phyloP scores from a whole-genome alignment of 495 filamentous ascomycete genomes.

The Aspergillus saccharolyticus region DNA sequence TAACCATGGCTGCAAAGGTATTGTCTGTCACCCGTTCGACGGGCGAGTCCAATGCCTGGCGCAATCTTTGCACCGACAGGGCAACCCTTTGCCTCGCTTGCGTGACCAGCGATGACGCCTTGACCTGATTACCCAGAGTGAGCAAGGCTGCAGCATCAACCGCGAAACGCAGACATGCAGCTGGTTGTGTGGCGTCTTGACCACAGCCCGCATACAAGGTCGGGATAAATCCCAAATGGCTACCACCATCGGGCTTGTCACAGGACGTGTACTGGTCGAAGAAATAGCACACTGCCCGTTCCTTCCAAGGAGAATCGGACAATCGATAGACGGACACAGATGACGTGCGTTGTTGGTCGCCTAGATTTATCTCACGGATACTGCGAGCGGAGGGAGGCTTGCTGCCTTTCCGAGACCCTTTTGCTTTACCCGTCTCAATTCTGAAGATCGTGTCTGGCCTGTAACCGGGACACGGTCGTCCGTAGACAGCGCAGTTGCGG shows the following conservation, averaged over 20 bases:
- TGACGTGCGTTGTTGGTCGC: background rate
- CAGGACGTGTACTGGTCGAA: slow-evolving; percentile 39
- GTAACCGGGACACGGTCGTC: slow-evolving; percentile 41
- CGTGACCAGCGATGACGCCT: slow-evolving; percentile 25
- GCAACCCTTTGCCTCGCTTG: slow-evolving; percentile 35
- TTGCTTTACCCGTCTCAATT: slow-evolving; percentile 35
- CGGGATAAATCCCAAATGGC: slow-evolving; percentile 36
- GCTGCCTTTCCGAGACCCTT: slow-evolving; percentile 26
- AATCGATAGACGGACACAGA: slow-evolving; percentile 20
- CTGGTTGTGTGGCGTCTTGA: slow-evolving; percentile 6
- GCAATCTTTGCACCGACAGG: slow-evolving; percentile 29
- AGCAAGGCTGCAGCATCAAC: slow-evolving; percentile 39
- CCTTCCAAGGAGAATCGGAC: slow-evolving; percentile 34
- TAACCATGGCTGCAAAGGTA: slow-evolving; percentile 37
- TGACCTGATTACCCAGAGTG: slow-evolving; percentile 29
- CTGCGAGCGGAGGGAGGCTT: slow-evolving; percentile 7
- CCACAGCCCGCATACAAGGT: slow-evolving; percentile 31
- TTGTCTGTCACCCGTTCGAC: slow-evolving; percentile 35
- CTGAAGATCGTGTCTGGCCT: slow-evolving; percentile 36
- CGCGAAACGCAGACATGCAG: slow-evolving; percentile 33
- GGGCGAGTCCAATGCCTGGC: slow-evolving; percentile 26
- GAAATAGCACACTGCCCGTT: slow-evolving; percentile 41
- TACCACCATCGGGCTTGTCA: slow-evolving; percentile 21
- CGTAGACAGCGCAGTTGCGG: slow-evolving; percentile 39
- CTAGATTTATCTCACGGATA: background rate